Conservation (phyloP, 345 rosid genomes). For the Euphorbia peplus region DNA sequence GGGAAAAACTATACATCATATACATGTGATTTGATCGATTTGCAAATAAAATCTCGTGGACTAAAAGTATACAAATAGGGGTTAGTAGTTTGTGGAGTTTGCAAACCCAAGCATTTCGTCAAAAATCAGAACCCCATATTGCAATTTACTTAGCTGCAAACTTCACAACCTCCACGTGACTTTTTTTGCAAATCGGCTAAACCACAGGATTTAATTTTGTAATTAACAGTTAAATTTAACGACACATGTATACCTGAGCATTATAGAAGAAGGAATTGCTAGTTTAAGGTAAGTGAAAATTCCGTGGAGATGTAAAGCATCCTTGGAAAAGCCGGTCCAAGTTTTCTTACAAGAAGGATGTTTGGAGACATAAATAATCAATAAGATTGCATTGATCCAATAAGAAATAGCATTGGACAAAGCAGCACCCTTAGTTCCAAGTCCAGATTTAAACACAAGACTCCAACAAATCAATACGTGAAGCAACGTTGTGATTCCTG, state of each 20-base stretch:
- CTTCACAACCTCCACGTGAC: no score
- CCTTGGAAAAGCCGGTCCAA: slow-evolving; percentile 39
- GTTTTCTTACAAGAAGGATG: slow-evolving; percentile 38
- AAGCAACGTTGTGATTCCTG: slow-evolving; percentile 39
- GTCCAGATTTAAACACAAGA: slow-evolving; percentile 37
- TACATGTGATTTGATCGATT: no score
- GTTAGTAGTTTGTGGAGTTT: no score
- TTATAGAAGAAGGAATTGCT: slow-evolving; percentile 46
- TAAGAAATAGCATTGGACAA: slow-evolving; percentile 39
- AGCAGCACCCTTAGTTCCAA: slow-evolving; percentile 56
- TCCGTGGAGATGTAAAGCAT: slow-evolving; percentile 19
- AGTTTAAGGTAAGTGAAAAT: slow-evolving; percentile 28
- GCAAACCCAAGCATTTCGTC: no score
- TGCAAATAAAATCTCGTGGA: no score
- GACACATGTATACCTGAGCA: slow-evolving; percentile 45
- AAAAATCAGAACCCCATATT: no score
- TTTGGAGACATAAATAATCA: slow-evolving; percentile 27
- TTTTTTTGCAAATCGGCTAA: no score
- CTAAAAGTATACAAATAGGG: no score
- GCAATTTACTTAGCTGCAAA: no score
- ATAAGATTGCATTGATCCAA: slow-evolving; percentile 32
- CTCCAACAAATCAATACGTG: slow-evolving; percentile 47
- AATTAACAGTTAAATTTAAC: no score
- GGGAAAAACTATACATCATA: no score
- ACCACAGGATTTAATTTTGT: no score